Evolutionary conservation across 768 basidiomycete genomes (phyloP), one percentile per base, ranked within the genome.

Genomic region (Agaricus sinodeliciosus): DNA sequence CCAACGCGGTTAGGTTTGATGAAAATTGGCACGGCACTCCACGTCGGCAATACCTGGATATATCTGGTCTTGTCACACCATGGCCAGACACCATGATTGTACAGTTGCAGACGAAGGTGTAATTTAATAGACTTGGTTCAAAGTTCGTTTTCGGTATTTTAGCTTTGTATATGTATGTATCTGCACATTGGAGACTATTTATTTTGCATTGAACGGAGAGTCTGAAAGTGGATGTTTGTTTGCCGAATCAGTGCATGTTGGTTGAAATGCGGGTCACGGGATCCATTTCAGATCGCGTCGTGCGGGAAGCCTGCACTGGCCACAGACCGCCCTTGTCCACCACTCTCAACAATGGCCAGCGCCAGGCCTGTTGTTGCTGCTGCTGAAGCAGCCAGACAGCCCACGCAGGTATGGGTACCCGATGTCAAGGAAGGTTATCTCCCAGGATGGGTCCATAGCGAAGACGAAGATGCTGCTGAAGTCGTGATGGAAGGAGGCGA

Each of bases 331-430:
- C 26, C 49, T 40, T 34, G 31, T 45, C 43, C 13, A 18, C 36
- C 43, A 25, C 54, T 36, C 34, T 44, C 27, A 46, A 18, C 47
- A 18, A 84, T 83, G 81, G 75, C 75, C 58, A 69, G 68, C 50
- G 71, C 74, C 56, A 70, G 74, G 40, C 71, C 65, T 45, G 77
- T 81, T 39, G 77, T 81, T 39, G 77, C 76, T 54, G 77, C 71
- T 56, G 76, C 75, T 43, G 92, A 93, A 66, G 86, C 85, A 37
- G 88, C 92, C 7, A 76, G 85, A 49, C 85, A 84, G 15, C 91
- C 92, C 18, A 93, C 91, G 16, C 80, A 86, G n/a, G 93, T 97
- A 5, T 98, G 95, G 95, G 87, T 94, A 22, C 92, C 93, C 2
- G 94, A 98, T 67, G 81, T 86, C 54, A 82, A 80, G 65, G 88